A percentile compares a stretch with the other conserved stretches of the same genome.
phyloP scores from a whole-genome alignment of 805 yeast species.

The Spathaspora hagerdaliae region DNA sequence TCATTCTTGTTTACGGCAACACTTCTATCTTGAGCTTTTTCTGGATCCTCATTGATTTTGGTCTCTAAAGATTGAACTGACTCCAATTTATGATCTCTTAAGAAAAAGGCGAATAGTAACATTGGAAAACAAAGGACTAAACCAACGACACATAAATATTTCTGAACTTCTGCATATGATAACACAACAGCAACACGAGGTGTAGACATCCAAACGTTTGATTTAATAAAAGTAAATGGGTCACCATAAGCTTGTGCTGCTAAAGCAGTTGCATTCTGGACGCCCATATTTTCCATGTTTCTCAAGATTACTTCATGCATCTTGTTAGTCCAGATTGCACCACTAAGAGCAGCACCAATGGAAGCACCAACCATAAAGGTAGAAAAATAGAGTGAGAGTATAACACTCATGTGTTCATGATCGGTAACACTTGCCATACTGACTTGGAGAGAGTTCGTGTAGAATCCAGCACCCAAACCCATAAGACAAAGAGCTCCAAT shows the following conservation, averaged over 20 bases:
- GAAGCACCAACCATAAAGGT: slow-evolving; percentile 60
- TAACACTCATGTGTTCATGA: slow-evolving; percentile 62
- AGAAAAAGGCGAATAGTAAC: slow-evolving; percentile 22
- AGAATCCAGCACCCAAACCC: slow-evolving; percentile 73
- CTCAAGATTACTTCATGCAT: slow-evolving; percentile 42
- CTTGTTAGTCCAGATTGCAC: slow-evolving; percentile 66
- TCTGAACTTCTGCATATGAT: slow-evolving; percentile 58
- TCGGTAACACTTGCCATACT: slow-evolving; percentile 54
- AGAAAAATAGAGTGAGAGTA: slow-evolving; percentile 54
- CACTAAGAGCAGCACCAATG: slow-evolving; percentile 57
- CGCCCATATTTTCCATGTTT: slow-evolving; percentile 15
- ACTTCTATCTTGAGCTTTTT: not conserved
- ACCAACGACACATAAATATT: slow-evolving; percentile 52
- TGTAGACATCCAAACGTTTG: slow-evolving; percentile 58
- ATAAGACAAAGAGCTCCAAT: slow-evolving; percentile 60
- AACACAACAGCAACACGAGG: slow-evolving; percentile 53
- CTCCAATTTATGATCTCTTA: slow-evolving; percentile 46
- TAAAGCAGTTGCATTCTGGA: slow-evolving; percentile 12
- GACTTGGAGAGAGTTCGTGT: slow-evolving; percentile 60
- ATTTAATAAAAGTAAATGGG: slow-evolving; percentile 46
- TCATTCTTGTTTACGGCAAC: slow-evolving; percentile 2
- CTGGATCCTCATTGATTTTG: not conserved
- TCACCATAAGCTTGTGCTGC: slow-evolving; percentile 25
- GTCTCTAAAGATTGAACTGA: slow-evolving; percentile 23
- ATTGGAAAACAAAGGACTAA: slow-evolving; percentile 47